Evolutionary conservation across 305 asterid species (phyloP).

Genomic region (Fraxinus angustifolia): DNA sequence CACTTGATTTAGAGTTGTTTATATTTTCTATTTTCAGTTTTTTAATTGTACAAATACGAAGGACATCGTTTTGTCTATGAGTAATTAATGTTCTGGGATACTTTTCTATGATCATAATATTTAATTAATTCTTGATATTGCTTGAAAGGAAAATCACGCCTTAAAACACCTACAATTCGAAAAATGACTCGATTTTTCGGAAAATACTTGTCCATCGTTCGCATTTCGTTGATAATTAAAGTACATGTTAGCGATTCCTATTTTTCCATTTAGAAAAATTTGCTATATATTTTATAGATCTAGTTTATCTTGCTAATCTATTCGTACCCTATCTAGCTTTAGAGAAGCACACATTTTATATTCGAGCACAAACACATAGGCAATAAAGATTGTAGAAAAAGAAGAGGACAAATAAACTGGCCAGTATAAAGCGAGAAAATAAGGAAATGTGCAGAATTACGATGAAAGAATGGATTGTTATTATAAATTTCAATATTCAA

Average conservation of each 20-base stretch:
- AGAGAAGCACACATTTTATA: neutral
- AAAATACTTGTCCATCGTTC: neutral
- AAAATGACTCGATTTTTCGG: neutral
- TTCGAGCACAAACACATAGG: neutral
- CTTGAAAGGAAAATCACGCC: neutral
- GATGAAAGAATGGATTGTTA: neutral
- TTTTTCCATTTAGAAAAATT: too few species aligned
- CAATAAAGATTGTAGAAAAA: neutral
- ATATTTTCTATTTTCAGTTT: too few species aligned
- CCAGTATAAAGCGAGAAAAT: neutral
- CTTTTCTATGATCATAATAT: too few species aligned
- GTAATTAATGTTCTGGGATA: too few species aligned
- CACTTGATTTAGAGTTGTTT: too few species aligned
- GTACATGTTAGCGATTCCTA: too few species aligned
- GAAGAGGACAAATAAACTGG: neutral
- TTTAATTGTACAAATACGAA: neutral
- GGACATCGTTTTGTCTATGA: neutral
- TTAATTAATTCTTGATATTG: neutral
- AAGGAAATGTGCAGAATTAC: neutral
- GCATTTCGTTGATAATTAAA: neutral
- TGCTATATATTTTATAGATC: too few species aligned
- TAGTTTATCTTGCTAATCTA: neutral
- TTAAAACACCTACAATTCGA: neutral
- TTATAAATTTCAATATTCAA: too few species aligned
- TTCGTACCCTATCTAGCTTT: neutral